These are phyloP conservation scores for Monilinia fructicola DNA, from an alignment of 2,329 filamentous ascomycete species.

Conservation along the genomic window DNA sequence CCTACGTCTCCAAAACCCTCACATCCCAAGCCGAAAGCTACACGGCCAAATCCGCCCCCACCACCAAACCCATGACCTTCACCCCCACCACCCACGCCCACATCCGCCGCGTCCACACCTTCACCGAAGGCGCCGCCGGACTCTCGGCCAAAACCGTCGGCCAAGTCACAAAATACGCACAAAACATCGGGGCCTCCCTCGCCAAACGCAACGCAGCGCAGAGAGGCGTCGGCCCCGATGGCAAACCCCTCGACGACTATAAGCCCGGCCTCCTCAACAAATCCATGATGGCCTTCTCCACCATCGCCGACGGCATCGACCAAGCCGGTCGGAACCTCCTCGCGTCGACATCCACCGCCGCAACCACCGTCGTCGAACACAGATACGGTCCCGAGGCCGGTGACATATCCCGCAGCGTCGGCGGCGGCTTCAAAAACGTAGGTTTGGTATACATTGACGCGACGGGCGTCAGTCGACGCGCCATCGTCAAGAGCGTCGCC, in stretches of 20 bases:
- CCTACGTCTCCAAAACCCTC: conserved; percentile 74
- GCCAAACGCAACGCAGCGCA: conserved; percentile 60
- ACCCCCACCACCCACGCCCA: conserved; percentile 78
- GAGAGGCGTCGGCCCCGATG: conserved; percentile 67
- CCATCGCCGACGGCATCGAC: conserved; percentile 89
- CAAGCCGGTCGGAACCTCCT: conserved; percentile 80
- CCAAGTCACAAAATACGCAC: conserved; percentile 77
- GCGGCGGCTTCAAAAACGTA: conserved; percentile 91
- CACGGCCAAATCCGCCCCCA: conserved; percentile 75
- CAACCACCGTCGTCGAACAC: conserved; percentile 84
- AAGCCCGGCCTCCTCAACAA: conserved; percentile 95
- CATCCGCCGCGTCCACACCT: conserved; percentile 85
- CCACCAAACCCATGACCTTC: conserved; percentile 81
- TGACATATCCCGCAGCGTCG: conserved; percentile 69
- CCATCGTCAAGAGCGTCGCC: conserved; percentile 90
- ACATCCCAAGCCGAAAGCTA: conserved; percentile 77
- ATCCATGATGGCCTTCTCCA: conserved; percentile 93
- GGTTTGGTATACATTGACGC: conserved; percentile 97
- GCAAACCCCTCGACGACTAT: conserved; percentile 60
- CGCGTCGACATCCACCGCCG: conserved; percentile 70
- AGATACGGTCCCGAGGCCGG: conserved; percentile 86
- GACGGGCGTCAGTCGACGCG: conserved; percentile 83
- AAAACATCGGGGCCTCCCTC: conserved; percentile 81
- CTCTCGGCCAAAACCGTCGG: conserved; percentile 85
- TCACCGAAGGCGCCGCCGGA: conserved; percentile 75